Percentiles rank a stretch among this genome's conserved stretches.
phyloP scores from a whole-genome alignment of 2,329 filamentous ascomycete species.

The Pezicula rhizophila region DNA sequence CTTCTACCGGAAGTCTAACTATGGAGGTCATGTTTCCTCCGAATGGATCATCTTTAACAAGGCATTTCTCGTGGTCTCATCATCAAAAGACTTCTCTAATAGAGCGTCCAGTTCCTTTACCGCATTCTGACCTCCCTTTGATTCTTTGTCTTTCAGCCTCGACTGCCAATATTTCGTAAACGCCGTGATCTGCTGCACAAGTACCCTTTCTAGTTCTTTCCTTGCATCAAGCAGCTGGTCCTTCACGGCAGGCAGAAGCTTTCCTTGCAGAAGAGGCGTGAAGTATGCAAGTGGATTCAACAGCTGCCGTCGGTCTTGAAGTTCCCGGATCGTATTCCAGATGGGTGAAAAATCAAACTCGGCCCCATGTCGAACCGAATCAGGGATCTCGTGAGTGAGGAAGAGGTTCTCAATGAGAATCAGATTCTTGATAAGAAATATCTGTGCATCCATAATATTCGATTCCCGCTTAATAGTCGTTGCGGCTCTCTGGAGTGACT shows the following conservation, averaged over 20 bases:
- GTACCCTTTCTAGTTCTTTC: slow-evolving; percentile 57
- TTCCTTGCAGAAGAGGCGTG: slow-evolving; percentile 35
- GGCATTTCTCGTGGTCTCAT: slow-evolving; percentile 25
- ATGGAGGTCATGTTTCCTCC: slow-evolving; percentile 10
- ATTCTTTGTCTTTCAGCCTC: slow-evolving; percentile 39
- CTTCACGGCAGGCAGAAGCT: slow-evolving; percentile 30
- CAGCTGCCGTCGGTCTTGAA: slow-evolving; percentile 40
- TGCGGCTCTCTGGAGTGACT: slow-evolving; percentile 74
- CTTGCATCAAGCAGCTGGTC: slow-evolving; percentile 49
- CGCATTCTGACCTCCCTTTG: slow-evolving; percentile 38
- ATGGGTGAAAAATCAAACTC: slow-evolving; percentile 59
- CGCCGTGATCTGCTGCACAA: slow-evolving; percentile 55
- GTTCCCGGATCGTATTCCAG: slow-evolving; percentile 52
- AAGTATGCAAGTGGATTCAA: slow-evolving; percentile 42
- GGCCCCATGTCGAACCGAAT: slow-evolving; percentile 44
- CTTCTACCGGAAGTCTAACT: too few species aligned
- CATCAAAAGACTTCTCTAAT: slow-evolving; percentile 48
- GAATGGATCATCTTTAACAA: slow-evolving; percentile 27
- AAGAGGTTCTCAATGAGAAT: slow-evolving; percentile 94
- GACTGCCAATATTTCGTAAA: slow-evolving; percentile 56
- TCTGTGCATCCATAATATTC: slow-evolving; percentile 67
- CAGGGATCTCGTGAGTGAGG: slow-evolving; percentile 87
- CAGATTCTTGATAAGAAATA: slow-evolving; percentile 93
- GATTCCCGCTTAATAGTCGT: slow-evolving; percentile 58
- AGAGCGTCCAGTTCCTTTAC: slow-evolving; percentile 51